Conservation (phyloP, 768 basidiomycete genomes). For the Mycena metata region DNA sequence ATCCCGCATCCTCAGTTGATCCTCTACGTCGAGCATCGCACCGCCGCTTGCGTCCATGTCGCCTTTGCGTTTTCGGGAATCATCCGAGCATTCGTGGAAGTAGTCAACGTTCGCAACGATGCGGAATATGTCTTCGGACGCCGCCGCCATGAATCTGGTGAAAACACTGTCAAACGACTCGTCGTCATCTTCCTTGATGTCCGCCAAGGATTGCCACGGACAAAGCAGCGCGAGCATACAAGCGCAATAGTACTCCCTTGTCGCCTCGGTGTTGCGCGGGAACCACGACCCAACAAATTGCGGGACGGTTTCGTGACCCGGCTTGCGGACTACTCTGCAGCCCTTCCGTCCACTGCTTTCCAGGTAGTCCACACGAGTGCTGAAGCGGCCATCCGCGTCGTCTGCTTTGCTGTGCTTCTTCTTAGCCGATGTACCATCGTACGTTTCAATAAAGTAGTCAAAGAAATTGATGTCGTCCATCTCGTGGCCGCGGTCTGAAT, state of each 20-base stretch:
- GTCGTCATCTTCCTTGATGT: constrained; percentile 39
- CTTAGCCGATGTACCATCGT: constrained; percentile 38
- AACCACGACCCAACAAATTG: constrained; percentile 56
- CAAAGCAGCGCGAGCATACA: constrained; percentile 52
- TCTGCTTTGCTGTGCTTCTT: constrained; percentile 2
- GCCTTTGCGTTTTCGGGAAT: constrained; percentile 4
- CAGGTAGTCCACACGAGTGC: constrained; percentile 36
- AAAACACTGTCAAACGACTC: constrained; percentile 46
- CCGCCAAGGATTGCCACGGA: constrained; percentile 51
- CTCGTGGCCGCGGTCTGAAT: constrained; percentile 40
- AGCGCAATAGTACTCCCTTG: constrained; percentile 50
- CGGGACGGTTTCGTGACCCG: constrained; percentile 49
- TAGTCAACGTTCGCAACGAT: constrained; percentile 48
- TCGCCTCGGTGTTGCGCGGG: constrained; percentile 45
- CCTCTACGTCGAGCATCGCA: constrained; percentile 10
- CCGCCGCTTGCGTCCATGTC: neutral
- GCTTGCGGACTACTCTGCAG: constrained; percentile 35
- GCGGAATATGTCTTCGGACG: neutral
- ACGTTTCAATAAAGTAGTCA: constrained; percentile 49
- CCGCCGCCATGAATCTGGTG: constrained; percentile 9
- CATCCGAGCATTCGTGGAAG: constrained; percentile 47
- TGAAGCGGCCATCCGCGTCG: neutral
- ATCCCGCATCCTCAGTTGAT: neutral
- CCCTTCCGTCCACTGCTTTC: neutral
- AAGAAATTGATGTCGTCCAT: constrained; percentile 39